Conservation (phyloP, 108 stramenopile genomes). For the Skeletonema costatum region DNA sequence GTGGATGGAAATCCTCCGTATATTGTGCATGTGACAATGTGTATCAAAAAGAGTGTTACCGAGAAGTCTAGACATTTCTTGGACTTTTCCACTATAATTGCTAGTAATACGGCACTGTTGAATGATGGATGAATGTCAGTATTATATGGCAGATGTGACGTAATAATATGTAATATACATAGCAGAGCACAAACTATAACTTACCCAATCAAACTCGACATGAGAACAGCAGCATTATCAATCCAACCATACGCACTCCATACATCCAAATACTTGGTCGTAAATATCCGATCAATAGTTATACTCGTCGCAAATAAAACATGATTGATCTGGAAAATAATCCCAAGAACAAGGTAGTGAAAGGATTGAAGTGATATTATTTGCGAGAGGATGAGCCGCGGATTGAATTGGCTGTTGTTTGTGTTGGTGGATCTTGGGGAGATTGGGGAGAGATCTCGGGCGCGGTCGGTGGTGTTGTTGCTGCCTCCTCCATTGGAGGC, state of each 20-base stretch:
- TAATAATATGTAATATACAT: background rate
- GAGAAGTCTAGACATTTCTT: conserved; percentile 89
- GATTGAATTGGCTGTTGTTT: conserved; percentile 45
- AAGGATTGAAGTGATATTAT: conserved; percentile 80
- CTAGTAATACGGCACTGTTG: conserved; percentile 55
- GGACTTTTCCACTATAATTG: conserved; percentile 66
- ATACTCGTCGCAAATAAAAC: conserved; percentile 63
- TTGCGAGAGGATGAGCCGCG: conserved; percentile 59
- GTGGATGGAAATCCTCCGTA: conserved; percentile 71
- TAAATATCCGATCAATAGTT: conserved; percentile 83
- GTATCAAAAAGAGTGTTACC: conserved; percentile 78
- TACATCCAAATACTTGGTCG: conserved; percentile 63
- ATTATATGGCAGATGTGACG: background rate
- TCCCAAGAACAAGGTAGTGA: conserved; percentile 73
- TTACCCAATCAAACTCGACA: conserved; percentile 58
- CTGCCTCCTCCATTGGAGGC: background rate
- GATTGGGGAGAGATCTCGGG: background rate
- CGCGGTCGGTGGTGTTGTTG: background rate
- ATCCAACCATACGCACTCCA: conserved; percentile 71
- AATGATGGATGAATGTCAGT: background rate
- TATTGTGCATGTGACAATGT: conserved; percentile 56
- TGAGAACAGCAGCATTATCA: conserved; percentile 66
- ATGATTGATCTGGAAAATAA: conserved; percentile 74
- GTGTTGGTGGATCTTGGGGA: background rate
- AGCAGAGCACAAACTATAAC: background rate